These are phyloP conservation scores for Pecoramyces ruminantium DNA, from an alignment of 192 early-diverging fungal species.

Conservation along the genomic window DNA sequence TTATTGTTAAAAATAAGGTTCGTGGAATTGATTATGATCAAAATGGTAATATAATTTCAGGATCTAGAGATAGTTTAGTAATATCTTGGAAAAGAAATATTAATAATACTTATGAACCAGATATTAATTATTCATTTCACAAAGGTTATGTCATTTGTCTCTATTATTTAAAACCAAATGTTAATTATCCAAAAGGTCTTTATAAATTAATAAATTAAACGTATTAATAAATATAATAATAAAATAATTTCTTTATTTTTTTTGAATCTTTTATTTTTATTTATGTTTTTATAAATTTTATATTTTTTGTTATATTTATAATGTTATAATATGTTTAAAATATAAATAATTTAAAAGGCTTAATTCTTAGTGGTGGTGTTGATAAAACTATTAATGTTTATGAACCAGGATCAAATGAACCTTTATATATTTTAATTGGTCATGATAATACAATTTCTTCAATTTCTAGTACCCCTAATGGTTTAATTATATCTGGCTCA, in stretches of 20 bases:
- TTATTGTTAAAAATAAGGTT: constrained; percentile 34
- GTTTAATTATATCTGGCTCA: constrained; percentile 77
- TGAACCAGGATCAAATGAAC: constrained; percentile 35
- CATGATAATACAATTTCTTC: constrained; percentile 81
- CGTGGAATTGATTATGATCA: constrained; percentile 40
- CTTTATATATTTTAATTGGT: constrained; percentile 51
- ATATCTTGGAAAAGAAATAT: constrained; percentile 48
- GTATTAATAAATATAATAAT: not conserved
- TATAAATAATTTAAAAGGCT: constrained; percentile 22
- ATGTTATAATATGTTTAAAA: no score
- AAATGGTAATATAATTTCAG: constrained; percentile 43
- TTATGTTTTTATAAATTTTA: no score
- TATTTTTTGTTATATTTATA: not conserved
- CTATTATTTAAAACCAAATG: constrained; percentile 32
- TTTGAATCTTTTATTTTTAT: no score
- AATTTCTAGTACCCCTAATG: constrained; percentile 40
- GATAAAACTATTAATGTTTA: constrained; percentile 75
- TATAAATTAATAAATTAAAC: not conserved
- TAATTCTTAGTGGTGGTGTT: constrained; percentile 63
- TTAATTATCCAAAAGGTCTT: constrained; percentile 45
- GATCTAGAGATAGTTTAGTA: constrained; percentile 57
- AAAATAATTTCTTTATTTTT: not conserved
- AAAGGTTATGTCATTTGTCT: constrained; percentile 64
- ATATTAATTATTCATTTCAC: constrained; percentile 44
- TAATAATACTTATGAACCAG: constrained; percentile 25